These are phyloP conservation scores for Coemansia sp. DNA, from an alignment of 192 early-diverging fungal genomes.

Conservation along the genomic window DNA sequence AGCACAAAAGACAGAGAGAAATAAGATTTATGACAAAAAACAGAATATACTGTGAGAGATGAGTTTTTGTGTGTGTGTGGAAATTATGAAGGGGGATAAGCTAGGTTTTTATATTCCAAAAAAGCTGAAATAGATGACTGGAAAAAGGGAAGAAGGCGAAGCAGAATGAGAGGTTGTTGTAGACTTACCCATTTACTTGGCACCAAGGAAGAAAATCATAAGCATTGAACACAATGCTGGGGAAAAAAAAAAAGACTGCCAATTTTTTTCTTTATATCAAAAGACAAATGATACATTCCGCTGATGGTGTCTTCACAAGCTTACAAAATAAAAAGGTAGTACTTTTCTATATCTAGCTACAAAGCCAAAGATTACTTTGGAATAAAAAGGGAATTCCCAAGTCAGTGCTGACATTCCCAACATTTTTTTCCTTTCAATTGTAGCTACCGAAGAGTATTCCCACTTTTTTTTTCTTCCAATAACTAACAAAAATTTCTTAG, in stretches of 20 bases:
- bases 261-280: neutral
- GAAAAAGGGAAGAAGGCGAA: neutral
- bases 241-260: neutral
- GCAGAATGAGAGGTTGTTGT: too few species aligned
- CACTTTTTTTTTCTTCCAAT: neutral
- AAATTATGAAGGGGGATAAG: neutral
- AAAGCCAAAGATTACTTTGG: neutral
- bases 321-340: neutral
- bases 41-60: neutral
- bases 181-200: too few species aligned
- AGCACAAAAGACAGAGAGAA: neutral
- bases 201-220: too few species aligned
- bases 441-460: too few species aligned
- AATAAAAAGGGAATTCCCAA: neutral
- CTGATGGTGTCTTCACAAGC: neutral
- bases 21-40: slow-evolving; percentile 1
- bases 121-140: neutral
- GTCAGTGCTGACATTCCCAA: neutral
- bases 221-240: too few species aligned
- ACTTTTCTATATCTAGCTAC: neutral
- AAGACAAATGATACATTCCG: neutral
- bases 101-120: neutral
- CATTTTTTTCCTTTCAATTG: neutral
- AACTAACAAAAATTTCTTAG: neutral
- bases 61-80: neutral